Evolutionary conservation across 1,284 basidiomycete genomes (phyloP).

Genomic region (Anthracocystis setariae): DNA sequence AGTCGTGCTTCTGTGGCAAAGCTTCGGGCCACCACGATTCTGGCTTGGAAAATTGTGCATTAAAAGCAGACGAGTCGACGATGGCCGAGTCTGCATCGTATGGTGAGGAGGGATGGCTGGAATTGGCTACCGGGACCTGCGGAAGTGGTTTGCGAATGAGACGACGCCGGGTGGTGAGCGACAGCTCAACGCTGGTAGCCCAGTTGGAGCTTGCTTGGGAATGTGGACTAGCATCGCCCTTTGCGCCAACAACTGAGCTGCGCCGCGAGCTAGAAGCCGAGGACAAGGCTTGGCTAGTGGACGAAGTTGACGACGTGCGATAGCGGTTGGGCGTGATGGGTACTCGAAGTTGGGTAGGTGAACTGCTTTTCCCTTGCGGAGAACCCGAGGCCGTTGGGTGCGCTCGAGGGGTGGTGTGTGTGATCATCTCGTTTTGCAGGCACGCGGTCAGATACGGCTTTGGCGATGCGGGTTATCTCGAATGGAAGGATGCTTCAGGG

Average conservation of each 20-base stretch:
- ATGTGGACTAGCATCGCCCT: conserved; percentile 9
- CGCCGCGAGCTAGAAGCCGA: conserved; percentile 21
- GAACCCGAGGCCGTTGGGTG: conserved; percentile 14
- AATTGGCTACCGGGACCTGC: conserved; percentile 29
- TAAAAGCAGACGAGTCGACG: conserved; percentile 23
- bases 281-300: conserved; percentile 8
- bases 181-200: conserved; percentile 52
- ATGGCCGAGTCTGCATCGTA: conserved; percentile 3
- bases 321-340: conserved; percentile 35
- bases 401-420: conserved; percentile 20
- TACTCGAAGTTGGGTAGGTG: conserved; percentile 9
- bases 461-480: too few relatives aligned
- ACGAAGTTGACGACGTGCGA: conserved; percentile 13
- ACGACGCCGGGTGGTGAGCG: conserved; percentile 52
- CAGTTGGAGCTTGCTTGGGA: conserved; percentile 37
- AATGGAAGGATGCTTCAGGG: too few relatives aligned
- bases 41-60: conserved; percentile 20
- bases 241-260: conserved; percentile 13
- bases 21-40: conserved; percentile 50
- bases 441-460: too few relatives aligned
- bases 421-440: conserved; percentile 17
- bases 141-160: conserved; percentile 62
- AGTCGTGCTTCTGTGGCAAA: conserved; percentile 21
- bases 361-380: conserved; percentile 10
- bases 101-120: not conserved